Percentiles rank a stretch among this genome's conserved stretches.
Evolutionary conservation across 768 basidiomycete genomes (phyloP).

Genomic region (Mycena leptocephala): DNA sequence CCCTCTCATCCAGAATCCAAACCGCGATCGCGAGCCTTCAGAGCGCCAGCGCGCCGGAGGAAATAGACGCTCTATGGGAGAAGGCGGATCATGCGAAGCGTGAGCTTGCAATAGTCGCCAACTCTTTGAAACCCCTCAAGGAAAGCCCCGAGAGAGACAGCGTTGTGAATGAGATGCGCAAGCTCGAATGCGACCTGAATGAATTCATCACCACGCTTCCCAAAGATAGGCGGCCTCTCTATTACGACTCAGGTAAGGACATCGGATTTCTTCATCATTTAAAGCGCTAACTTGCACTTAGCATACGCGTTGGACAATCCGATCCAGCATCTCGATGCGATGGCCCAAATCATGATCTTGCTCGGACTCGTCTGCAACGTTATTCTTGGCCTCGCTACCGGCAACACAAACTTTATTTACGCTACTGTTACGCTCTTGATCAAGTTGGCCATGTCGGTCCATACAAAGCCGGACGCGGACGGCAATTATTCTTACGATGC

Average conservation of each 20-base stretch:
- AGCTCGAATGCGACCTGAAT: neutral
- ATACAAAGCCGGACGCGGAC: neutral
- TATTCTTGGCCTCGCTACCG: slow-evolving; percentile 14
- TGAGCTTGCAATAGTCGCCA: neutral
- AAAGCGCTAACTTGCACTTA: neutral
- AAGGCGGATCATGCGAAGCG: neutral
- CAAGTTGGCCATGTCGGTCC: slow-evolving; percentile 15
- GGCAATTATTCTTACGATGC: too few relatives aligned
- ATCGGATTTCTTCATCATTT: neutral
- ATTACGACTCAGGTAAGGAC: slow-evolving; percentile 13
- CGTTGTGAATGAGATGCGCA: neutral
- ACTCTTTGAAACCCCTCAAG: neutral
- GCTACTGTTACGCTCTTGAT: slow-evolving; percentile 11
- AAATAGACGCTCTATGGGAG: neutral
- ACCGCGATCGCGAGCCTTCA: neutral
- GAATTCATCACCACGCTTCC: neutral
- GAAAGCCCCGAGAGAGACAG: neutral
- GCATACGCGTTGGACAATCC: slow-evolving; percentile 7
- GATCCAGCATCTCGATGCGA: neutral
- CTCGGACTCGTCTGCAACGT: slow-evolving; percentile 25
- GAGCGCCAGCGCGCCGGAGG: neutral
- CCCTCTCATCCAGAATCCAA: neutral
- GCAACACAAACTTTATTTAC: slow-evolving; percentile 1
- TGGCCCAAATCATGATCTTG: too few relatives aligned
- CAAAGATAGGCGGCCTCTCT: neutral